These are phyloP conservation scores for Trametes gibbosa DNA, from an alignment of 768 basidiomycete genomes.

Conservation along the genomic window DNA sequence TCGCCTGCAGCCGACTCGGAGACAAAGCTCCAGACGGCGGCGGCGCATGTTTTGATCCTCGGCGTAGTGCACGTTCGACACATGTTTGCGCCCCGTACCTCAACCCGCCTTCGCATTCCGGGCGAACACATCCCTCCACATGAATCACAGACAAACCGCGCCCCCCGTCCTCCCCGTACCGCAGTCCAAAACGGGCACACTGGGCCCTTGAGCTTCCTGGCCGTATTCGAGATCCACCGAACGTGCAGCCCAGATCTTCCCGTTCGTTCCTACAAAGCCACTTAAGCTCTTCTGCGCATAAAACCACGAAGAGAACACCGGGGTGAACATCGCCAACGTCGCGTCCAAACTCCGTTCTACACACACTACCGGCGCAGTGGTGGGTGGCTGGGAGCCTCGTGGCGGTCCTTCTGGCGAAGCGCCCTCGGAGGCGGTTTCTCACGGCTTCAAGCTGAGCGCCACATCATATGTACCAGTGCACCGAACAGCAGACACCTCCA, in stretches of 20 bases:
- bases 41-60: no score
- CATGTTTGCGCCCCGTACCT: not conserved
- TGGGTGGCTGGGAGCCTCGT: not conserved
- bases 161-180: not conserved
- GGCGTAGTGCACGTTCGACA: constrained; percentile 1
- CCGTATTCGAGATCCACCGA: not conserved
- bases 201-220: constrained; percentile 8
- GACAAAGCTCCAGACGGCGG: no score
- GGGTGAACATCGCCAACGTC: not conserved
- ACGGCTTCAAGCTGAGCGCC: no score
- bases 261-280: not conserved
- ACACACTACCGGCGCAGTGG: not conserved
- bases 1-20: no score
- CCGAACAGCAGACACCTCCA: no score
- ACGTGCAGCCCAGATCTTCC: not conserved
- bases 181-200: not conserved
- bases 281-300: not conserved
- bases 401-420: not conserved
- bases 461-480: no score
- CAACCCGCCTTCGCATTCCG: no score
- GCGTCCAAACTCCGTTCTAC: not conserved
- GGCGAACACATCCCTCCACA: no score
- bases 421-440: not conserved
- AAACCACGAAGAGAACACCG: not conserved
- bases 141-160: constrained; percentile 3